A percentile compares a stretch with the other conserved stretches of the same genome.
Evolutionary conservation across 1,139 yeast species (phyloP).

Genomic region (Suhomyces choctaworum): DNA sequence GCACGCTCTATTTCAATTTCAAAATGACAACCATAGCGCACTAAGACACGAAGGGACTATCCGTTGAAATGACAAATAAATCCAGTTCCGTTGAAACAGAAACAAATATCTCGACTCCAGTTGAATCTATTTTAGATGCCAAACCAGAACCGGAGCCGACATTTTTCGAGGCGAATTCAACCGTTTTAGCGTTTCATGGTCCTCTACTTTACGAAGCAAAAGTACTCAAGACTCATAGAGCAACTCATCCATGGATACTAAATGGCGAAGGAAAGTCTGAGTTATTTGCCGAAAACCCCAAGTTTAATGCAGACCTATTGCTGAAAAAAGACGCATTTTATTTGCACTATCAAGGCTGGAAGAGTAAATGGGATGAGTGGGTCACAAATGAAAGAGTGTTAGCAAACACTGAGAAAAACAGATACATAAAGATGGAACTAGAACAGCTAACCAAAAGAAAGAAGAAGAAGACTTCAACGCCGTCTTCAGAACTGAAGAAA

Average conservation of each 20-base stretch:
- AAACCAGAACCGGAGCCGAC: not conserved
- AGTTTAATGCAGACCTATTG: conserved; percentile 28
- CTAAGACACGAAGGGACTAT: too few species aligned
- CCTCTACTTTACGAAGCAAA: conserved; percentile 90
- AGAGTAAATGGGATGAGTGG: conserved; percentile 97
- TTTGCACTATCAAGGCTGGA: conserved; percentile 96
- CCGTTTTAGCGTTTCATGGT: conserved; percentile 86
- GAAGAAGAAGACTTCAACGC: conserved; percentile 11
- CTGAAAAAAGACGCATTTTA: conserved; percentile 50
- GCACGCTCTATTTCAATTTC: conserved; percentile 6
- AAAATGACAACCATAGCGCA: conserved; percentile 3
- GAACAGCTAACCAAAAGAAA: conserved; percentile 38
- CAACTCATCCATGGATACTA: conserved; percentile 44
- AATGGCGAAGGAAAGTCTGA: conserved; percentile 41
- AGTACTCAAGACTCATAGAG: conserved; percentile 63
- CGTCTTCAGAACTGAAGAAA: conserved; percentile 9
- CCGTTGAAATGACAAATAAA: conserved; percentile 4
- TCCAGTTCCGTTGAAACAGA: conserved; percentile 5
- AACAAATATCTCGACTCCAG: not conserved
- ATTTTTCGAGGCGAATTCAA: conserved; percentile 35
- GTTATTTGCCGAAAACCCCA: conserved; percentile 41
- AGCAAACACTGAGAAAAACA: conserved; percentile 68
- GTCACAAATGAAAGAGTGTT: conserved; percentile 69
- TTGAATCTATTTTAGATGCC: not conserved
- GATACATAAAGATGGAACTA: conserved; percentile 63